Evolutionary conservation across 768 basidiomycete genomes (phyloP), one percentile per base, ranked within the genome.

Genomic region (Trametes sanguinea): DNA sequence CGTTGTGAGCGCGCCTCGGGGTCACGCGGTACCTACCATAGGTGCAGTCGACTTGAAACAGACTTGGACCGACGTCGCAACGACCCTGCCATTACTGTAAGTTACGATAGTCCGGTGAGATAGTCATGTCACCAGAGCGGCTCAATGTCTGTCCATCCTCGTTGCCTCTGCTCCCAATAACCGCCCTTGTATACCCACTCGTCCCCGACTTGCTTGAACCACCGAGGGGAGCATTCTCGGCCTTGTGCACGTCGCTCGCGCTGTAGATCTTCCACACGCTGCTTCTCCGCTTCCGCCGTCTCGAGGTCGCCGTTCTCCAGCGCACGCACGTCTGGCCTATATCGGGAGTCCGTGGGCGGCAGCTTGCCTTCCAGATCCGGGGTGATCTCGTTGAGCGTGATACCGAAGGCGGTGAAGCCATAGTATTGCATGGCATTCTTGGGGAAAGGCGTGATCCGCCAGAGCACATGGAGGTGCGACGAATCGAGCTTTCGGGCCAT

Each of bases 341-440:
- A 80, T 45, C 93, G 83, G 9, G 94, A 94, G 71, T 95, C 93
- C 5, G 93, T 94, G 1, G 85, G 83, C 9, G 92, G 89, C 14
- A 95, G 75, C 67, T 80, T 85, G 5, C 78, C 83, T 54, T 79
- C 75, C 5, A 92, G 72, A 69, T 90, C 86, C 46, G 76, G 77
- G 5, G 89, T 87, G 39, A 94, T 81, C 72, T 94, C 92, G 73
- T 94, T 94, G 56, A 94, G 77, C 11, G 89, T 87, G 62, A 94
- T 87, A 11, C 85, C 86, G 69, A 87, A 94, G 29, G 80, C 77
- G 3, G 92, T 92, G 73, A 94, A 93, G 11, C 93, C 93, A 70
- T 94, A 95, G 71, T 84, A 87, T 52, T 89, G 84, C 53, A 81
- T 79, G 16, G 84, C 74, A 68, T 91, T 81, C 68, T 87, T 85